Evolutionary conservation across 345 rosid species (phyloP).

Genomic region (Punica granatum): DNA sequence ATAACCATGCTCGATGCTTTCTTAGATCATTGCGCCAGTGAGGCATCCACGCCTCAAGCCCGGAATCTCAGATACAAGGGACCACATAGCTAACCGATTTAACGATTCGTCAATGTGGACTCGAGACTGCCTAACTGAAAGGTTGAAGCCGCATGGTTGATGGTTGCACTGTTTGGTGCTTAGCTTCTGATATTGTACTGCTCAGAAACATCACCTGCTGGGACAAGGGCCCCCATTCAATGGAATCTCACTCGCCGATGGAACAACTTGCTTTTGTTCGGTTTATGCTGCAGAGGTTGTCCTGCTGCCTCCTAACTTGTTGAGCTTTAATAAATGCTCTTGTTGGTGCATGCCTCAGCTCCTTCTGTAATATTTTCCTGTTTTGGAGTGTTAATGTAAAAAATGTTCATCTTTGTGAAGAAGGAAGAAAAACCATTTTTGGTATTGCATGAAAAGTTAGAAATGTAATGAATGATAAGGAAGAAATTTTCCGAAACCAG

Average conservation of each 20-base stretch:
- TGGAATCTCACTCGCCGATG: not conserved
- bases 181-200: not conserved
- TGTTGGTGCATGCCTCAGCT: no score
- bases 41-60: not conserved
- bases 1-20: no score
- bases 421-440: not conserved
- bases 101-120: not conserved
- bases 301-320: not conserved
- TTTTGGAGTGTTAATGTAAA: no score
- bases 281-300: not conserved
- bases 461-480: no score
- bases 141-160: not conserved
- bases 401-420: not conserved
- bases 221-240: not conserved
- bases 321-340: not conserved
- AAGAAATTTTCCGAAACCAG: no score
- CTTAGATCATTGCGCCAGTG: not conserved
- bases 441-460: no score
- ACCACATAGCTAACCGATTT: not conserved
- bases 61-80: not conserved
- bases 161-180: not conserved
- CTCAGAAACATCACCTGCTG: not conserved
- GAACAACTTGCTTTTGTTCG: not conserved
- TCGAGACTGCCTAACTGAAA: no score
- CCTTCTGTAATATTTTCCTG: no score